Percentiles rank a stretch among this genome's conserved stretches.
Evolutionary conservation across 768 basidiomycete species (phyloP).

Genomic region (Udeniomyces megalosporus): DNA sequence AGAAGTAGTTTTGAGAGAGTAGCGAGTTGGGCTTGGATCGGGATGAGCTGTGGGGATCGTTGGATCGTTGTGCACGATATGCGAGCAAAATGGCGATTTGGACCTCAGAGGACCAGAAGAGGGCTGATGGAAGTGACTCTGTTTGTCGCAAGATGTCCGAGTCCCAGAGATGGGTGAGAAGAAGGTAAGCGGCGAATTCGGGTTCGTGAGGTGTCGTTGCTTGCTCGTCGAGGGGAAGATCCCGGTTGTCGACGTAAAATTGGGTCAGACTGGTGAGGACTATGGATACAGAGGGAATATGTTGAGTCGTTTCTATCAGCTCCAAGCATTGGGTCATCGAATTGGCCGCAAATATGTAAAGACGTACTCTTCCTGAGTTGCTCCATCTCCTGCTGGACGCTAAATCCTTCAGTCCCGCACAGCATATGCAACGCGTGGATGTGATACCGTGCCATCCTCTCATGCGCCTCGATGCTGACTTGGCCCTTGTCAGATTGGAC

Average conservation of each 20-base stretch:
- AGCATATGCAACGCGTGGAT: constrained; percentile 56
- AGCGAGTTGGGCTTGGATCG: constrained; percentile 43
- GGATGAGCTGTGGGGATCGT: constrained; percentile 27
- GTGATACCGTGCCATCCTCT: constrained; percentile 85
- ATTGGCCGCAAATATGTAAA: neutral
- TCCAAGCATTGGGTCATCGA: neutral
- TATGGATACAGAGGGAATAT: constrained; percentile 29
- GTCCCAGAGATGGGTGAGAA: constrained; percentile 78
- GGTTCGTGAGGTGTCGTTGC: constrained; percentile 61
- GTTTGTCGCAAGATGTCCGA: constrained; percentile 29
- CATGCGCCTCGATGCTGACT: constrained; percentile 73
- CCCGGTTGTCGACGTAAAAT: constrained; percentile 64
- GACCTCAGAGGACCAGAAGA: constrained; percentile 59
- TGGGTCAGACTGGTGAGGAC: constrained; percentile 84
- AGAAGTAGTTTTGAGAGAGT: constrained; percentile 38
- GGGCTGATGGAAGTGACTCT: constrained; percentile 35
- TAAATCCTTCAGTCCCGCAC: constrained; percentile 36
- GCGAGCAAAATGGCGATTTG: constrained; percentile 69
- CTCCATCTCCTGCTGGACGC: constrained; percentile 57
- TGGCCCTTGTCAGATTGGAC: constrained; percentile 70
- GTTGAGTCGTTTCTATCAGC: neutral
- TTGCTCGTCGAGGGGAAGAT: neutral
- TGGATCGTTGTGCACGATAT: constrained; percentile 48
- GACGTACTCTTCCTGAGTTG: constrained; percentile 77
- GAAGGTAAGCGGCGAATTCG: constrained; percentile 91